Percentiles rank a stretch among this genome's conserved stretches.
Conservation (phyloP, 148 eudicot species). For the Chenopodium berlandieri region DNA sequence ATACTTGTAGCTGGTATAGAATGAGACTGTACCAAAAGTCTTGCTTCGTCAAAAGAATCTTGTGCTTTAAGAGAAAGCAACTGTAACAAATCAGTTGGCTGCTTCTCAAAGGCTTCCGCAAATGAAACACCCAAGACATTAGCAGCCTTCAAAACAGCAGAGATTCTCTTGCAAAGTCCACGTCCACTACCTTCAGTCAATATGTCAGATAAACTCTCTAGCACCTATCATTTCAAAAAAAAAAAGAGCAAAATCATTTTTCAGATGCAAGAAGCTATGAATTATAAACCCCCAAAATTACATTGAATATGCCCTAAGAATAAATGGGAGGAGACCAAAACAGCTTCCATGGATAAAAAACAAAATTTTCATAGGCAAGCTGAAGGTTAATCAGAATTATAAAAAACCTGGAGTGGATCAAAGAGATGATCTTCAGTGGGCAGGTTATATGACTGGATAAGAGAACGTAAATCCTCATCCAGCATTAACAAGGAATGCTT, state of each 20-base stretch:
- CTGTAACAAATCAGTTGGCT: constrained; percentile 82
- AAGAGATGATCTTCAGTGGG: constrained; percentile 40
- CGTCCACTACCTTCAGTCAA: constrained; percentile 81
- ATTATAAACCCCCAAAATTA: not conserved
- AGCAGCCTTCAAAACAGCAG: constrained; percentile 90
- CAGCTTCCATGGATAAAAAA: not conserved
- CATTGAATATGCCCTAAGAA: not conserved
- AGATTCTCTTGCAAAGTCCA: constrained; percentile 80
- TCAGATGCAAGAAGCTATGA: not conserved
- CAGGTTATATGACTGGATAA: constrained; percentile 55
- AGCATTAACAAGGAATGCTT: constrained; percentile 44
- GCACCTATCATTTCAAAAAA: constrained; percentile 40
- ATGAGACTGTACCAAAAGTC: constrained; percentile 77
- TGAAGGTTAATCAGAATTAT: not conserved
- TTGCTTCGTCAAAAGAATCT: constrained; percentile 92
- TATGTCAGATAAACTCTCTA: constrained; percentile 59
- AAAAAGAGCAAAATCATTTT: not conserved
- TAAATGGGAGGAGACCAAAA: not conserved
- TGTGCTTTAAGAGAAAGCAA: constrained; percentile 97
- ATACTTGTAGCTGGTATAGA: constrained; percentile 80
- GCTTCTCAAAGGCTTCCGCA: constrained; percentile 85
- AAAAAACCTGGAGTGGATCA: constrained; percentile 69
- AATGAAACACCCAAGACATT: constrained; percentile 75
- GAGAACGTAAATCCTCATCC: constrained; percentile 69
- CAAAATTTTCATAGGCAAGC: not conserved